Conservation (phyloP, 78 protist species). For the Protostelium mycophagum region DNA sequence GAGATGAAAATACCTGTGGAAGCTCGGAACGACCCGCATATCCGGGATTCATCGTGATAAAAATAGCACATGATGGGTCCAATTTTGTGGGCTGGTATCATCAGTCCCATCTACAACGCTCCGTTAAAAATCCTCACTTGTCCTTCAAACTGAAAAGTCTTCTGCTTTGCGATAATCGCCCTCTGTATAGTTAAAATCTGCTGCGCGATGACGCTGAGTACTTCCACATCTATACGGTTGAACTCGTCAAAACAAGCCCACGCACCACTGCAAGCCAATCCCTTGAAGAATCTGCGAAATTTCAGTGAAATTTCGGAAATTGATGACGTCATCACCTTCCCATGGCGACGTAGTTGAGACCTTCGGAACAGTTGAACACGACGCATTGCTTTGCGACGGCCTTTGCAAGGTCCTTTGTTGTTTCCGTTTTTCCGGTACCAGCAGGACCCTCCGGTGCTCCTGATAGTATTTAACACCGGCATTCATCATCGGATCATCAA, state of each 20-base stretch:
- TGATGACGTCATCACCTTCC: slow-evolving; percentile 26
- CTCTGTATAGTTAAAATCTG: slow-evolving; percentile 96
- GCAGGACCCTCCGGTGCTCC: slow-evolving; percentile 95
- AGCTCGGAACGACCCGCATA: slow-evolving; percentile 98
- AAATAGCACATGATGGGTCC: slow-evolving; percentile 84
- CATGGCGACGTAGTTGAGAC: slow-evolving; percentile 95
- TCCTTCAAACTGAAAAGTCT: neutral
- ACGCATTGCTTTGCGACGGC: slow-evolving; percentile 85
- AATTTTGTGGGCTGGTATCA: slow-evolving; percentile 13
- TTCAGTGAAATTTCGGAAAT: no score
- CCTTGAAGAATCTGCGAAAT: slow-evolving; percentile 89
- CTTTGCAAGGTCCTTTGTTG: slow-evolving; percentile 89
- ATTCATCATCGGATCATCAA: neutral
- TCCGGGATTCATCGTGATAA: slow-evolving; percentile 99
- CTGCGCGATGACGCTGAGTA: slow-evolving; percentile 96
- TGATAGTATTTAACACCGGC: no score
- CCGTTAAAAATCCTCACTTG: neutral
- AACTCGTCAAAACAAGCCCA: slow-evolving; percentile 99
- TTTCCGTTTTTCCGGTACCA: slow-evolving; percentile 99
- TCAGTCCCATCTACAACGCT: neutral
- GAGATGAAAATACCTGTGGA: no score
- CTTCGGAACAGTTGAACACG: slow-evolving; percentile 97
- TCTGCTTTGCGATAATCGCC: slow-evolving; percentile 47
- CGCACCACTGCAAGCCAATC: slow-evolving; percentile 95
- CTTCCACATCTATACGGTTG: slow-evolving; percentile 96